phyloP scores from a whole-genome alignment of 2,329 filamentous ascomycete genomes.

The Cladosporium sp. region DNA sequence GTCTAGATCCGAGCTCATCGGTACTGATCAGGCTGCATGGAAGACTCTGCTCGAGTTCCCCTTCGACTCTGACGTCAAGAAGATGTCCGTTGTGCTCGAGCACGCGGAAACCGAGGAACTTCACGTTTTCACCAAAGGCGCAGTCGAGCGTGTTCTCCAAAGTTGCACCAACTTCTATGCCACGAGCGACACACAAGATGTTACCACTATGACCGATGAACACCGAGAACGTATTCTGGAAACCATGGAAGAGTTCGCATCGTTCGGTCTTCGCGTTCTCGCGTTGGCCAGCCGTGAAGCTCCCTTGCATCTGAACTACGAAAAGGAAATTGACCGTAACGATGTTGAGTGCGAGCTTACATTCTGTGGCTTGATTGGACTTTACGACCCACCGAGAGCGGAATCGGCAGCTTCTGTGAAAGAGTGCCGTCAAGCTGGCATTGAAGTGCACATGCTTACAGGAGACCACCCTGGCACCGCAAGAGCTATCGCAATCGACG shows the following conservation, averaged over 20 bases:
- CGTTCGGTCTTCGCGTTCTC: conserved; percentile 62
- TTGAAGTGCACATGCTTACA: conserved; percentile 81
- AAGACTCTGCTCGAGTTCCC: conserved; percentile 62
- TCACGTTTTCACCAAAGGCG: conserved; percentile 59
- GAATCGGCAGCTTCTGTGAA: conserved; percentile 71
- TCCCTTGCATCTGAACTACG: conserved; percentile 22
- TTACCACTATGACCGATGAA: conserved; percentile 46
- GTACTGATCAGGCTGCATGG: conserved; percentile 48
- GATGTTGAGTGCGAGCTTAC: conserved; percentile 63
- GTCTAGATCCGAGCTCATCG: conserved; percentile 22
- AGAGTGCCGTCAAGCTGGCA: conserved; percentile 67
- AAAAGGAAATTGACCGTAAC: conserved; percentile 47
- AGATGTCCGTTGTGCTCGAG: conserved; percentile 66
- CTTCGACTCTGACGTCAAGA: conserved; percentile 70
- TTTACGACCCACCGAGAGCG: conserved; percentile 79
- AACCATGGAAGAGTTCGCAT: conserved; percentile 63
- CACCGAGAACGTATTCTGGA: conserved; percentile 52
- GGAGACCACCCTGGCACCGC: conserved; percentile 78
- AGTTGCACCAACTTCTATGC: conserved; percentile 49
- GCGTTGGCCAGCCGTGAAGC: conserved; percentile 53
- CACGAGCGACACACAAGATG: conserved; percentile 26
- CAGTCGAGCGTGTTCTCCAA: conserved; percentile 63
- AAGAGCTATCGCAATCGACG: conserved; percentile 70
- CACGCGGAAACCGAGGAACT: conserved; percentile 51
- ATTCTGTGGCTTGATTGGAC: conserved; percentile 74